Conservation (phyloP, 108 stramenopile genomes). For the Asterionellopsis glacialis region DNA sequence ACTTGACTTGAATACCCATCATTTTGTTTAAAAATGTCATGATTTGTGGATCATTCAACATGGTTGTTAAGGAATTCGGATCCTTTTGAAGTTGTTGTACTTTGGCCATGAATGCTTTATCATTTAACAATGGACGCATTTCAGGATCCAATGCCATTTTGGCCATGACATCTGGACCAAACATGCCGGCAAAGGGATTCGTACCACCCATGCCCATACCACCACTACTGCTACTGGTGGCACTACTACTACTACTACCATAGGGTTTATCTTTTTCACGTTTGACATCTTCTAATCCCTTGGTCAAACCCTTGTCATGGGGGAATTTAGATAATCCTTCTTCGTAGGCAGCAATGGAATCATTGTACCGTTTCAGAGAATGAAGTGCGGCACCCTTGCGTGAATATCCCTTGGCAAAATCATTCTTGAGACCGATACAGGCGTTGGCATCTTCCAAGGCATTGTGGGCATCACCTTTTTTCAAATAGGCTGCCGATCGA, state of each 20-base stretch:
- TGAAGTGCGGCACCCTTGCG: conserved; percentile 95
- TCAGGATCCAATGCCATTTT: conserved; percentile 90
- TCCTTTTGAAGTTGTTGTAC: conserved; percentile 82
- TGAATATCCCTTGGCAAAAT: conserved; percentile 90
- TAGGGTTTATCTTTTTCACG: conserved; percentile 78
- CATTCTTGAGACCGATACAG: conserved; percentile 86
- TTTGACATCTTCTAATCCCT: conserved; percentile 85
- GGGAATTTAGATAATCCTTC: conserved; percentile 89
- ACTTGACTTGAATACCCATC: conserved; percentile 42
- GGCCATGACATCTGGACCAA: conserved; percentile 86
- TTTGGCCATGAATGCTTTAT: conserved; percentile 91
- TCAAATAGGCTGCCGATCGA: conserved; percentile 95
- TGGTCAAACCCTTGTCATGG: conserved; percentile 77
- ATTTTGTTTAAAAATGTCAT: conserved; percentile 80
- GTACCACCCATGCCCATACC: conserved; percentile 13
- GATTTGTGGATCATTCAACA: conserved; percentile 86
- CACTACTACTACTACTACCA: conserved; percentile 5
- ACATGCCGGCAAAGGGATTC: conserved; percentile 47
- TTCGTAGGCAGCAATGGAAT: conserved; percentile 91
- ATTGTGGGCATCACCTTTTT: conserved; percentile 83
- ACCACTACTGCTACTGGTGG: conserved; percentile 22
- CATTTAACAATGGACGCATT: conserved; percentile 82
- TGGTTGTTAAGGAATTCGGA: conserved; percentile 77
- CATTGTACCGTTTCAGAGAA: conserved; percentile 91
- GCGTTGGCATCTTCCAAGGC: conserved; percentile 95